Base-by-base conservation (phyloP, 139 green algal species). In the Coccomyxa sp. region DNA sequence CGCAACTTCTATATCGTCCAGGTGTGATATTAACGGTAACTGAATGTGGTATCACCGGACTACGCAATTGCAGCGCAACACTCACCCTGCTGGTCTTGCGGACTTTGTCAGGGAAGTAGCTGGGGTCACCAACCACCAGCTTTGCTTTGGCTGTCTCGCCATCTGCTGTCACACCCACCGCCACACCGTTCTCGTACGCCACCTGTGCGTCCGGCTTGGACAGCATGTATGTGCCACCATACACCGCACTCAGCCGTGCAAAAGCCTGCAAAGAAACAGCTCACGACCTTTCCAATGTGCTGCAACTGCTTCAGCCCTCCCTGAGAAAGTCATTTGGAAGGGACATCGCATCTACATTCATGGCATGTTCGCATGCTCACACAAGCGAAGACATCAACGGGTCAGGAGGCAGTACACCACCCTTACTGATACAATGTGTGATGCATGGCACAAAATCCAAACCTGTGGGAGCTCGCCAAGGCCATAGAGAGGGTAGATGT, bases 211-310 rank as follows among this genome's bases (percentile, higher is more conserved):
- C 96, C 13, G 92, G 89, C 87, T 97, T 97, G 86, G 90, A 90
- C 51, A 99, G 95, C 97, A 99, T 99, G 93, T 99, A 99, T 30
- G 96, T 98, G 80, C 97, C 97, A 23, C 97, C 97, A 83, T 98
- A 98, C 84, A 99, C 97, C 0, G 97, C 97, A 13, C 87, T 93
- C 75, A 99, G 89, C 28, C 97, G 92, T 0, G 97, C 97, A 92
- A 99, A 99, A 4, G 93, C 94, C 94, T 98, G 94, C 77, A 75
- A 63, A 27, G 16, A 67, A 63, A 16, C 71, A 78, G 1, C 1
- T 21, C n/a, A 27, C 71, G 38, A 7, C 25, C 66, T 4, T 30
- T 10, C 9, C 25, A 30, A 27, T 75, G 66, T 75, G 23, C 21
- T 75, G 66, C 66, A 75, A 75, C 66, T 75, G 66, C 66, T 27